Conservation (phyloP, 805 yeast genomes). For the Brettanomyces custersianus region DNA sequence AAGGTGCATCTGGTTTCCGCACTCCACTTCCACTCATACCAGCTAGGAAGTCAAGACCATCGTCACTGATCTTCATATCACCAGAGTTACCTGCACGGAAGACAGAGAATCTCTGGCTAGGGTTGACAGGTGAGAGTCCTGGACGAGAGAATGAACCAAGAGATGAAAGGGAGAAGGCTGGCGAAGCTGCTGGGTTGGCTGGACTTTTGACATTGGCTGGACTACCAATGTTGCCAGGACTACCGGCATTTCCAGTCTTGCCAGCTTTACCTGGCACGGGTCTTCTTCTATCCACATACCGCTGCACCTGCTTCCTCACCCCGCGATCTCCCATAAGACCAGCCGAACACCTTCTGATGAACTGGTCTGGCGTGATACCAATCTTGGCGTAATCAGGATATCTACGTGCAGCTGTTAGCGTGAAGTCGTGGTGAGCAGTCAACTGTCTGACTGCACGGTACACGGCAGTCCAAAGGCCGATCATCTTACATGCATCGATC, state of each 20-base stretch:
- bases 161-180: not conserved
- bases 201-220: not conserved
- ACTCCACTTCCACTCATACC: slow-evolving; percentile 13
- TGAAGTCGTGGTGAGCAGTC: slow-evolving; percentile 44
- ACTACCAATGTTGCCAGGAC: too few species aligned
- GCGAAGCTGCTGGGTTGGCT: slow-evolving; percentile 6
- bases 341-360: slow-evolving; percentile 50
- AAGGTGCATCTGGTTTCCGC: slow-evolving; percentile 13
- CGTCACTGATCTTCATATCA: slow-evolving; percentile 36
- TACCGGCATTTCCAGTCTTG: not conserved
- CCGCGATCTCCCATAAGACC: slow-evolving; percentile 42
- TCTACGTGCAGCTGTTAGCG: slow-evolving; percentile 45
- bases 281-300: slow-evolving; percentile 4
- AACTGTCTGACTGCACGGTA: slow-evolving; percentile 51
- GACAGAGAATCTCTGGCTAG: slow-evolving; percentile 38
- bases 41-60: slow-evolving; percentile 36
- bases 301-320: slow-evolving; percentile 20
- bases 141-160: too few species aligned
- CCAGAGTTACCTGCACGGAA: slow-evolving; percentile 44
- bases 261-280: slow-evolving; percentile 1
- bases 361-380: slow-evolving; percentile 49
- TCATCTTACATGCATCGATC: slow-evolving; percentile 32
- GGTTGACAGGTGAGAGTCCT: slow-evolving; percentile 2
- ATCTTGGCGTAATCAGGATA: slow-evolving; percentile 58
- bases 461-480: slow-evolving; percentile 36